A percentile compares a stretch with the other conserved stretches of the same genome.
phyloP scores from a whole-genome alignment of 2,329 filamentous ascomycete genomes.

The Diplodia corticola region DNA sequence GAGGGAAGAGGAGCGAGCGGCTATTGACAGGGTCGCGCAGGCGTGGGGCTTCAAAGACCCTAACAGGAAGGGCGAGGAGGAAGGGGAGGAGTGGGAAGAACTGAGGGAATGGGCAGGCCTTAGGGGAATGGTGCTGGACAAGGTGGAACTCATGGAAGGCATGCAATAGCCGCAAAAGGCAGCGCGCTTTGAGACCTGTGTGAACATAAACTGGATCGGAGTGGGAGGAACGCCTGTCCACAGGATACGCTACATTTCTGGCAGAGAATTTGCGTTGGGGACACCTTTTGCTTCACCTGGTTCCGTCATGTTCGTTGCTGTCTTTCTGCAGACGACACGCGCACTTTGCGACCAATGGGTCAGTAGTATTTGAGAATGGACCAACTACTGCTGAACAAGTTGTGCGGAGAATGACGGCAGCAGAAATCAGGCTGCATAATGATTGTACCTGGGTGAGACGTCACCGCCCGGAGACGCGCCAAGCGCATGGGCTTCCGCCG shows the following conservation, averaged over 20 bases:
- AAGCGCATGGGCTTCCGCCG: conserved; percentile 15
- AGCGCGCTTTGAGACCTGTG: neutral
- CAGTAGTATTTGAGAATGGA: neutral
- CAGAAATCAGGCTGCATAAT: neutral
- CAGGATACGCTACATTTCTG: neutral
- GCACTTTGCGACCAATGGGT: neutral
- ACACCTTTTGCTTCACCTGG: neutral
- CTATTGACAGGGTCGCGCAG: conserved; percentile 80
- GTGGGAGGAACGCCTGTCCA: neutral
- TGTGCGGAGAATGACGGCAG: neutral
- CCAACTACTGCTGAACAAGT: neutral
- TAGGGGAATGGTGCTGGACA: conserved; percentile 87
- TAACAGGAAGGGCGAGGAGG: conserved; percentile 82
- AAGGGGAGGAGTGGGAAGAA: conserved; percentile 84
- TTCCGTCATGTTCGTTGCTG: too few species aligned
- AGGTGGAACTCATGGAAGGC: conserved; percentile 85
- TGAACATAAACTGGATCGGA: neutral
- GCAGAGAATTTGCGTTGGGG: neutral
- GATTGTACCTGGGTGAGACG: conserved; percentile 9
- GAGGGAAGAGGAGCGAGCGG: conserved; percentile 84
- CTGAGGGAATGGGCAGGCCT: conserved; percentile 80
- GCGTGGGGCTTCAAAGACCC: conserved; percentile 89
- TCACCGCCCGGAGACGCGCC: conserved; percentile 18
- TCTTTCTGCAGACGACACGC: neutral
- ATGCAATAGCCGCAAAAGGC: conserved; percentile 63